A percentile compares a stretch with the other conserved stretches of the same genome.
phyloP scores from a whole-genome alignment of 371 early-diverging fungal species.

The Mucor ambiguus region DNA sequence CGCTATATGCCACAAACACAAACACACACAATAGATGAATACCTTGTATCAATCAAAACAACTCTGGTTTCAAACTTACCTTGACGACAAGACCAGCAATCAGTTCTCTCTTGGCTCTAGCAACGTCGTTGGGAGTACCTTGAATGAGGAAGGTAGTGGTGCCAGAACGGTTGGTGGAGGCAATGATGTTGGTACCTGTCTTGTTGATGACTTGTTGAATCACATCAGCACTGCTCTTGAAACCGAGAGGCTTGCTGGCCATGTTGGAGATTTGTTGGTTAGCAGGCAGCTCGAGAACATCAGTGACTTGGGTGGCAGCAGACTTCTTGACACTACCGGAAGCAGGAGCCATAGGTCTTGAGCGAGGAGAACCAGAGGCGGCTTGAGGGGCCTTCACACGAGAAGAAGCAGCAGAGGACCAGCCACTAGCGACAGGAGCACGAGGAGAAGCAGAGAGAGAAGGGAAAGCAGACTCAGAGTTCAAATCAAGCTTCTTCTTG shows the following conservation, averaged over 20 bases:
- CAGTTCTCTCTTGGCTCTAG: slow-evolving; percentile 81
- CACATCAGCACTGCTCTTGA: slow-evolving; percentile 68
- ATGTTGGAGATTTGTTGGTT: slow-evolving; percentile 55
- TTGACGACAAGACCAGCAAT: slow-evolving; percentile 73
- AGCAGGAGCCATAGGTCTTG: slow-evolving; percentile 33
- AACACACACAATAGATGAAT: not conserved
- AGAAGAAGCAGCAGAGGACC: slow-evolving; percentile 55
- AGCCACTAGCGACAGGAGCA: slow-evolving; percentile 44
- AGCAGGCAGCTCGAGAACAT: slow-evolving; percentile 66
- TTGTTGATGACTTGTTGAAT: slow-evolving; percentile 72
- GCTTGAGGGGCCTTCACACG: slow-evolving; percentile 52
- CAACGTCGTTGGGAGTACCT: slow-evolving; percentile 78
- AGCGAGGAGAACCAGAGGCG: slow-evolving; percentile 9
- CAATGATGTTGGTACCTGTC: slow-evolving; percentile 84
- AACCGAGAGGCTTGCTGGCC: slow-evolving; percentile 49
- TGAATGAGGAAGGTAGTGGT: slow-evolving; percentile 86
- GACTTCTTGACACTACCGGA: slow-evolving; percentile 19
- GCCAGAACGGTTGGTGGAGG: slow-evolving; percentile 77
- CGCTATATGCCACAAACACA: slow-evolving; percentile 27
- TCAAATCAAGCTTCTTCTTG: slow-evolving; percentile 55
- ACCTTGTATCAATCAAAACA: not conserved
- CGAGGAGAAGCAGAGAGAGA: slow-evolving; percentile 65
- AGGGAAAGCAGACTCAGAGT: slow-evolving; percentile 73
- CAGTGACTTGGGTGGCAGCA: slow-evolving; percentile 48
- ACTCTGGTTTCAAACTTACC: slow-evolving; percentile 41